phyloP scores from a whole-genome alignment of 495 filamentous ascomycete genomes.

The Schizothecium vesticola region DNA sequence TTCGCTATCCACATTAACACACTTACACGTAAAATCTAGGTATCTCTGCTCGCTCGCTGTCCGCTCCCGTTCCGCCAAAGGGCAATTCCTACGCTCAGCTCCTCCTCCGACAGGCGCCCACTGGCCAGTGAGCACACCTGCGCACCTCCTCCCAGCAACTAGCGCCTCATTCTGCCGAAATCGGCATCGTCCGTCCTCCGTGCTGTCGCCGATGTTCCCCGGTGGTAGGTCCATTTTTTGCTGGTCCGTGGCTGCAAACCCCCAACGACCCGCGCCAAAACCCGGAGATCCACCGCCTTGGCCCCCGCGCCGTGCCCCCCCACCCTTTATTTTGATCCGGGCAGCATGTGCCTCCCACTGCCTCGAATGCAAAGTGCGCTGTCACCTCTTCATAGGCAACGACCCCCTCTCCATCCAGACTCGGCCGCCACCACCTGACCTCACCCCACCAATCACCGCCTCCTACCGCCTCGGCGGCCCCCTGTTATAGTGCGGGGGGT shows the following conservation, averaged over 20 bases:
- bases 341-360: background rate
- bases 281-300: background rate
- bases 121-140: background rate
- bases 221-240: background rate
- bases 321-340: background rate
- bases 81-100: too few species aligned
- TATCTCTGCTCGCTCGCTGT: background rate
- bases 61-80: too few species aligned
- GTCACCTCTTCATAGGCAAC: too few species aligned
- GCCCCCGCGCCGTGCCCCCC: background rate
- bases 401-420: background rate
- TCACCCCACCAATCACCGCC: background rate
- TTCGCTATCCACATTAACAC: background rate
- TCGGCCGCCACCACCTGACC: background rate
- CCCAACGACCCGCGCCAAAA: background rate
- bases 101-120: too few species aligned
- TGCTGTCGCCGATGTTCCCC: background rate
- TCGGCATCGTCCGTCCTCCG: background rate
- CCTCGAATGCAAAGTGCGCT: too few species aligned
- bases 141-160: background rate
- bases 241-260: background rate
- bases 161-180: background rate
- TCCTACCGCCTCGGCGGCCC: slow-evolving; percentile 13
- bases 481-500: slow-evolving; percentile 7
- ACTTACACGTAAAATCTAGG: background rate